phyloP scores from a whole-genome alignment of 2,329 filamentous ascomycete species.

The Aspergillus caelatus region DNA sequence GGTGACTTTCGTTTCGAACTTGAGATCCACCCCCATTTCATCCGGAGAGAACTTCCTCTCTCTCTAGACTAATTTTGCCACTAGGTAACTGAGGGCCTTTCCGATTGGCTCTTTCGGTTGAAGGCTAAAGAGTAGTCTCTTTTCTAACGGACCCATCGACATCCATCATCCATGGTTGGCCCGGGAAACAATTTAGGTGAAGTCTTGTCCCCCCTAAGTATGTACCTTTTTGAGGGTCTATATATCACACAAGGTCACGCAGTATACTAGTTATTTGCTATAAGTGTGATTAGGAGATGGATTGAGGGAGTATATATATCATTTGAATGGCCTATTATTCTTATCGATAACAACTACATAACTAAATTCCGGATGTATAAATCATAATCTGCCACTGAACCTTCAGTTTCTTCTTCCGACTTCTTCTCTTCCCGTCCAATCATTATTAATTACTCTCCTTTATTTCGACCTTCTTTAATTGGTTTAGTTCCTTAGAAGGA shows the following conservation, averaged over 20 bases:
- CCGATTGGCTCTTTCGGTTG: not conserved
- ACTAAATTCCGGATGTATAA: not conserved
- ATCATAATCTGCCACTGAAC: not conserved
- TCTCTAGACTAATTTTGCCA: not conserved
- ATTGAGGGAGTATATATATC: not conserved
- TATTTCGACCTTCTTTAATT: not conserved
- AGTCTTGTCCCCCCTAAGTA: not conserved
- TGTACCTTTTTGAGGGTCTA: not conserved
- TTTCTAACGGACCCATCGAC: not conserved
- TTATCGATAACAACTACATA: not conserved
- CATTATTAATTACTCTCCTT: not conserved
- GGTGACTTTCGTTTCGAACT: not conserved
- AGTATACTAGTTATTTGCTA: not conserved
- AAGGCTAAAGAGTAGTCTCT: not conserved
- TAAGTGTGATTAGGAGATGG: not conserved
- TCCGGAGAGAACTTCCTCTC: not conserved
- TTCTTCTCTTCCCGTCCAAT: constrained; percentile 9
- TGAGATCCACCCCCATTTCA: not conserved
- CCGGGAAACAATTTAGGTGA: not conserved
- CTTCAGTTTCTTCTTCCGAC: not conserved
- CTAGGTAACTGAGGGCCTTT: not conserved
- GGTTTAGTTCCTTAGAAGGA: not conserved
- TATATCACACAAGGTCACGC: not conserved
- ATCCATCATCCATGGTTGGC: not conserved
- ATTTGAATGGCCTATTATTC: not conserved